Evolutionary conservation across 768 basidiomycete species (phyloP).

Genomic region (Cantharellus anzutake): DNA sequence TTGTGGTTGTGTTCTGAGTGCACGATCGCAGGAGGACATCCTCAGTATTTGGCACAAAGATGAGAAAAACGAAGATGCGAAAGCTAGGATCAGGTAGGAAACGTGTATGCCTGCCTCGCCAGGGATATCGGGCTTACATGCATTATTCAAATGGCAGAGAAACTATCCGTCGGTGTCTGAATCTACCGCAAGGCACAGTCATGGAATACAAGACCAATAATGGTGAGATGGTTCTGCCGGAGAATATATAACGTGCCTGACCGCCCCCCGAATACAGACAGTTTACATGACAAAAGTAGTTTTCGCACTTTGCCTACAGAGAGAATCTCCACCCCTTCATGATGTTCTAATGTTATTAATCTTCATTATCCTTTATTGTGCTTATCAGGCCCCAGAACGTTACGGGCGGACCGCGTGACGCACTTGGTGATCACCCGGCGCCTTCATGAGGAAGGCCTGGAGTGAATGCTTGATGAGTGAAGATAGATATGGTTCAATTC

Average conservation of each 20-base stretch:
- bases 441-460: too few relatives aligned
- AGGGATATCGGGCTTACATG: neutral
- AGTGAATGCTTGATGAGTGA: too few relatives aligned
- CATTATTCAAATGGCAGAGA: constrained; percentile 30
- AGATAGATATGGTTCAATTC: too few relatives aligned
- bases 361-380: too few relatives aligned
- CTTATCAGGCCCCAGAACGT: too few relatives aligned
- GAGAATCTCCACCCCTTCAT: neutral
- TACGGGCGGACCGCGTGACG: too few relatives aligned
- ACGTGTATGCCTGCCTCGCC: too few relatives aligned
- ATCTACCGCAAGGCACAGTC: constrained; percentile 54
- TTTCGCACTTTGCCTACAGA: constrained; percentile 28
- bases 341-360: too few relatives aligned
- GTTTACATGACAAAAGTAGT: constrained; percentile 75
- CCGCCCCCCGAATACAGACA: constrained; percentile 29
- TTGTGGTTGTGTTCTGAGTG: constrained; percentile 88
- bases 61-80: constrained; percentile 54
- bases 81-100: constrained; percentile 64
- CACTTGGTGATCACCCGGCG: too few relatives aligned
- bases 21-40: constrained; percentile 86
- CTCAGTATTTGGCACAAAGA: constrained; percentile 81
- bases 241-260: neutral
- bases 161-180: constrained; percentile 54
- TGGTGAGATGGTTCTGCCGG: constrained; percentile 23
- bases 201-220: constrained; percentile 96